Evolutionary conservation across 345 rosid genomes (phyloP), one percentile per base, ranked within the genome.

Genomic region (Hypericum androsaemum): DNA sequence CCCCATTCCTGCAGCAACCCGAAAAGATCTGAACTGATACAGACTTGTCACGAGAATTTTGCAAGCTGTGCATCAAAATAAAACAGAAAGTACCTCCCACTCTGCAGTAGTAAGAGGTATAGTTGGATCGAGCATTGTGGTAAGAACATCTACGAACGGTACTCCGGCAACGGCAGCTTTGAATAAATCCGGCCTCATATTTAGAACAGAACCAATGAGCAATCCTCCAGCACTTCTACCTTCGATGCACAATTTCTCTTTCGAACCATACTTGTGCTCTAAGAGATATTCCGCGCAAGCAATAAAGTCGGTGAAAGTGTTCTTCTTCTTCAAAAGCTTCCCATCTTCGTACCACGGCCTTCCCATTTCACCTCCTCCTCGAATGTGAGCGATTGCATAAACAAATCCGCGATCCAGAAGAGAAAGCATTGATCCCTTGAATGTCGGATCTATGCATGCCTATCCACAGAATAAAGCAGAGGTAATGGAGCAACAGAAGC

Each of bases 281-380:
- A 84, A 69, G 46, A 88, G 74, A 68, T 60, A 62, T 77, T 92
- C 96, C 1, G 96, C 96, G 59, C 84, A 81, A 36, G 83, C 72
- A 59, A 88, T 77, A 65, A 88, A 88, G 72, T 92, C 96, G 2
- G 89, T 77, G 68, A 84, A 92, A 39, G 96, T 92, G 71, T 84
- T 92, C 41, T 80, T 84, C 65, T 92, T 90, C 74, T 77, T 77
- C 62, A 92, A 71, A 5, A 79, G 62, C 66, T 92, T 92, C 58
- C 98, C 96, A 51, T 81, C 77, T 71, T 92, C 98, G 52, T 92
- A 88, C 98, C 98, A 92, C 63, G 68, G 85, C 66, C 98, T 85
- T 61, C 98, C 96, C 88, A 92, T 81, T 74, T 88, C 98, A 56
- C 95, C 96, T 57, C 98, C 98, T 7, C 98, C 96, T 50, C 98